A percentile compares a stretch with the other conserved stretches of the same genome.
These are phyloP conservation scores for Batkoa obscura DNA, from an alignment of 371 early-diverging fungal genomes.

Conservation along the genomic window DNA sequence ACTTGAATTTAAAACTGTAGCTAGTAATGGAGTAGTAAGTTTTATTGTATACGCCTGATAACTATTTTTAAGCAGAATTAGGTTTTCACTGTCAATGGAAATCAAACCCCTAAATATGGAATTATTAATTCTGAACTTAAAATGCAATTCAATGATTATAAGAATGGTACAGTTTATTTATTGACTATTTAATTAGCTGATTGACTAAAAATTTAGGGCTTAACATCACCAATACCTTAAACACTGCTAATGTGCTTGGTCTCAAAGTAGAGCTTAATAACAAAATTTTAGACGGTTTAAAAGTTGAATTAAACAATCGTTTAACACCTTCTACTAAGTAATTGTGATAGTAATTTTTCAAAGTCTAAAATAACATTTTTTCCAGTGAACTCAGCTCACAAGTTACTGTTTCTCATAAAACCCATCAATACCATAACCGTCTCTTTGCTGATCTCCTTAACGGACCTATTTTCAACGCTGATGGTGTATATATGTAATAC, in stretches of 20 bases:
- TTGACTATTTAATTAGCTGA: too few relatives aligned
- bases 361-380: neutral
- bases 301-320: constrained; percentile 41
- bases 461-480: constrained; percentile 56
- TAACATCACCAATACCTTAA: constrained; percentile 88
- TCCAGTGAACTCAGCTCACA: constrained; percentile 43
- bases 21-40: constrained; percentile 85
- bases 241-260: constrained; percentile 77
- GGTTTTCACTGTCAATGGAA: constrained; percentile 88
- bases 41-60: neutral
- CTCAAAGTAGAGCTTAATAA: constrained; percentile 85
- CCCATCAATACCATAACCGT: constrained; percentile 53
- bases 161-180: constrained; percentile 33
- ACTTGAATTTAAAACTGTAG: constrained; percentile 91
- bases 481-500: constrained; percentile 36
- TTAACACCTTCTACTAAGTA: constrained; percentile 20
- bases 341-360: neutral
- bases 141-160: constrained; percentile 86
- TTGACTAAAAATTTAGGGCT: constrained; percentile 13
- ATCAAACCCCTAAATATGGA: constrained; percentile 85
- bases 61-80: constrained; percentile 14
- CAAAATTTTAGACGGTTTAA: constrained; percentile 71
- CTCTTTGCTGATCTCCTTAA: constrained; percentile 54
- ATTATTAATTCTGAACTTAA: constrained; percentile 87
- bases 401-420: constrained; percentile 63